Evolutionary conservation across 2,329 filamentous ascomycete species (phyloP).

Genomic region (Lomentospora prolificans): DNA sequence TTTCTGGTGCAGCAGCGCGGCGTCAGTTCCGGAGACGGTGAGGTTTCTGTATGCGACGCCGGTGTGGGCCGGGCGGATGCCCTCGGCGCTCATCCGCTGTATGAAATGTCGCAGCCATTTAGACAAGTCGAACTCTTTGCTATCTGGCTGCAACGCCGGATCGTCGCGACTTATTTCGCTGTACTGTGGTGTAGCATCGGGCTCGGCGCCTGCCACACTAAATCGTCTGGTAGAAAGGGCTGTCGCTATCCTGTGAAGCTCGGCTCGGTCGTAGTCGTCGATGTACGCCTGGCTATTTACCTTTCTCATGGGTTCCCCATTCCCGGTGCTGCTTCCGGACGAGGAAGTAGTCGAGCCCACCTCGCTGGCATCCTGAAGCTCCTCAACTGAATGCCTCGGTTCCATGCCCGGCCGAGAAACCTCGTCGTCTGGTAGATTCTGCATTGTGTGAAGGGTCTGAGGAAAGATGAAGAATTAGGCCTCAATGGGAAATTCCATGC

Average conservation of each 20-base stretch:
- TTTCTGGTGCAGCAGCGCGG: conserved; percentile 57
- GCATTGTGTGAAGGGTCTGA: background rate
- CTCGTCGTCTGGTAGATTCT: background rate
- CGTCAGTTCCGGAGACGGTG: conserved; percentile 56
- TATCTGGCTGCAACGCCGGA: conserved; percentile 26
- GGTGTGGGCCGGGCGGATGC: conserved; percentile 40
- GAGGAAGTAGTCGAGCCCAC: background rate
- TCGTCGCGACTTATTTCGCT: conserved; percentile 12
- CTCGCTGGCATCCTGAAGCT: background rate
- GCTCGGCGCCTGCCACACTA: conserved; percentile 12
- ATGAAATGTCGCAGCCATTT: conserved; percentile 32
- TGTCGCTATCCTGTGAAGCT: conserved; percentile 30
- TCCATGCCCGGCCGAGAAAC: background rate
- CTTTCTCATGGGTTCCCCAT: background rate
- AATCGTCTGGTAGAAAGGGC: conserved; percentile 26
- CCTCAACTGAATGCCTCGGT: background rate
- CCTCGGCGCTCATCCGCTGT: conserved; percentile 39
- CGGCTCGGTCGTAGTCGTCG: conserved; percentile 22
- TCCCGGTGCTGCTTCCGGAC: background rate
- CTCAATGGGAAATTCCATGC: too few species aligned
- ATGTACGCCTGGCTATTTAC: conserved; percentile 10
- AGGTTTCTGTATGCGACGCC: conserved; percentile 57
- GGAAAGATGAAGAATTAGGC: too few species aligned
- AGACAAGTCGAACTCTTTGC: conserved; percentile 28
- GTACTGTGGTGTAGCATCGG: conserved; percentile 9